Conservation (phyloP, 768 basidiomycete genomes). For the Suillus hirtellus region DNA sequence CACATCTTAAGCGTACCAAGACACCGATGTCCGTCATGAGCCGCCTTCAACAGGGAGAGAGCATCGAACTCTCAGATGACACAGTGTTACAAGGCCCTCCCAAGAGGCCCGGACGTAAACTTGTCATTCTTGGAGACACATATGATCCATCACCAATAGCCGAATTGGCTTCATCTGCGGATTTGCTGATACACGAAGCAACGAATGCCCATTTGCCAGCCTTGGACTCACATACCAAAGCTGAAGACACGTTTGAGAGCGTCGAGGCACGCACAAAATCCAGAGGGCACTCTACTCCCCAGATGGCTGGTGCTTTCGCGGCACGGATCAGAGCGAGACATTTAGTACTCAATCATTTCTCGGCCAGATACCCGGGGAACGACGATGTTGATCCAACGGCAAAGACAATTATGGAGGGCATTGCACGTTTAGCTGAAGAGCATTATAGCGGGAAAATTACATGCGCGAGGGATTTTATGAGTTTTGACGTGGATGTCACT, state of each 20-base stretch:
- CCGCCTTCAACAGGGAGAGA: conserved; percentile 63
- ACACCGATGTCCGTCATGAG: conserved; percentile 69
- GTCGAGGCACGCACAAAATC: conserved; percentile 66
- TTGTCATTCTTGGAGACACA: conserved; percentile 85
- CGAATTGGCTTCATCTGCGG: conserved; percentile 60
- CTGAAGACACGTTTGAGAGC: conserved; percentile 56
- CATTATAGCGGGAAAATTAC: conserved; percentile 57
- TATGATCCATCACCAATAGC: conserved; percentile 72
- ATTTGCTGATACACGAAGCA: conserved; percentile 84
- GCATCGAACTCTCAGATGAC: conserved; percentile 66
- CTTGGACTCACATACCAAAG: conserved; percentile 60
- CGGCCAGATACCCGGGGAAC: conserved; percentile 73
- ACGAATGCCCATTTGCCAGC: conserved; percentile 83
- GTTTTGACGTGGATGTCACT: conserved; percentile 50
- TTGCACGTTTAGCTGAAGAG: conserved; percentile 53
- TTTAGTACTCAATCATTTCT: conserved; percentile 85
- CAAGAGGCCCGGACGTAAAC: conserved; percentile 66
- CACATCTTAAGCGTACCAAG: conserved; percentile 67
- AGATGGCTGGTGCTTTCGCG: conserved; percentile 86
- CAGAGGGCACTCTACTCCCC: conserved; percentile 89
- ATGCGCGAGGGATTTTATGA: conserved; percentile 80
- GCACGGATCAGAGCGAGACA: conserved; percentile 57
- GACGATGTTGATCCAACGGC: conserved; percentile 52
- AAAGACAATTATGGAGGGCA: conserved; percentile 60
- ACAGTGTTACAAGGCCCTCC: conserved; percentile 68